A percentile compares a stretch with the other conserved stretches of the same genome.
phyloP scores from a whole-genome alignment of 108 stramenopile genomes.

The Nitzschia sp. region DNA sequence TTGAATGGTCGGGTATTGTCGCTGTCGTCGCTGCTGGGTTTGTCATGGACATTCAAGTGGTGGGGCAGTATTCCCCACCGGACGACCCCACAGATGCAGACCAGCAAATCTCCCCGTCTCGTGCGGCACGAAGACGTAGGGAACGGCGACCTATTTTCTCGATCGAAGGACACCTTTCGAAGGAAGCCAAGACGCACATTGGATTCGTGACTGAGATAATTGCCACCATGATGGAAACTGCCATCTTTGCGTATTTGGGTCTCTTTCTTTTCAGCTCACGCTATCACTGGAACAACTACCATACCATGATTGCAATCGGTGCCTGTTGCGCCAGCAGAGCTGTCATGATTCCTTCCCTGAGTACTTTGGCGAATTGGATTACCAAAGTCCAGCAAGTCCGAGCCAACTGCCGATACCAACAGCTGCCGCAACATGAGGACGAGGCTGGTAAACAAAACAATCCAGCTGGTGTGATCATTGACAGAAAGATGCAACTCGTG shows the following conservation, averaged over 20 bases:
- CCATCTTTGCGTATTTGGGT: slow-evolving; percentile 91
- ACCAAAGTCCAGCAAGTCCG: slow-evolving; percentile 54
- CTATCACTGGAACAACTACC: slow-evolving; percentile 79
- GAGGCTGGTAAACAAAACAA: background rate
- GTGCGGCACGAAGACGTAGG: slow-evolving; percentile 21
- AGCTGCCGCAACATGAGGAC: slow-evolving; percentile 18
- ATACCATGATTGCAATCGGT: slow-evolving; percentile 64
- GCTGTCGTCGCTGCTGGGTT: slow-evolving; percentile 91
- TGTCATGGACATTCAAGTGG: slow-evolving; percentile 85
- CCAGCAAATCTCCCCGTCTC: background rate
- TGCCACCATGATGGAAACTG: slow-evolving; percentile 88
- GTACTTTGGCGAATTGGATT: slow-evolving; percentile 64
- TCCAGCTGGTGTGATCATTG: slow-evolving; percentile 66
- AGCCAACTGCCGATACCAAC: slow-evolving; percentile 24
- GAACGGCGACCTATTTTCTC: slow-evolving; percentile 44
- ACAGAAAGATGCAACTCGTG: slow-evolving; percentile 81
- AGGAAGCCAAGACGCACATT: slow-evolving; percentile 60
- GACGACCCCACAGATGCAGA: background rate
- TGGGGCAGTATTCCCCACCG: slow-evolving; percentile 47
- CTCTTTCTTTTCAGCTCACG: slow-evolving; percentile 82
- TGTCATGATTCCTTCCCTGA: slow-evolving; percentile 81
- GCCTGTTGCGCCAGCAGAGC: slow-evolving; percentile 75
- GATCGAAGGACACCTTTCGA: slow-evolving; percentile 64
- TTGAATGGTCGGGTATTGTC: slow-evolving; percentile 92
- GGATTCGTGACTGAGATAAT: slow-evolving; percentile 84